phyloP scores from a whole-genome alignment of 305 asterid genomes.

The Plantago lanceolata region DNA sequence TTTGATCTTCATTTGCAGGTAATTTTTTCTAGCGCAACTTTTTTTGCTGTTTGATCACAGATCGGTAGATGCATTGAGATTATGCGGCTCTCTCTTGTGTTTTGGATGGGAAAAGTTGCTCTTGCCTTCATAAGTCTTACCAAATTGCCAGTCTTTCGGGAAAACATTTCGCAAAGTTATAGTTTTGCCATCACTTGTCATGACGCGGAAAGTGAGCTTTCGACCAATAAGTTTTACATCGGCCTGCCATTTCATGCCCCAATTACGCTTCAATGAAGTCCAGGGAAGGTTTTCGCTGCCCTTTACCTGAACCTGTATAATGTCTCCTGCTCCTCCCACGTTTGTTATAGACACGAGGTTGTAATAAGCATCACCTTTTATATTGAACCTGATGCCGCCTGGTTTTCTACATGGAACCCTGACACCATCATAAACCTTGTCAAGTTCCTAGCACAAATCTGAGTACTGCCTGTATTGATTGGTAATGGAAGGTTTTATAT shows the following conservation, averaged over 20 bases:
- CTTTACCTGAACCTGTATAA: constrained; percentile 16
- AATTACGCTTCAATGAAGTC: constrained; percentile 36
- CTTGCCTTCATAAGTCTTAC: constrained; percentile 36
- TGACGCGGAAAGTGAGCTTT: constrained; percentile 33
- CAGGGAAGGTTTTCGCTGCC: constrained; percentile 24
- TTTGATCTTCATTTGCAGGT: too few species aligned
- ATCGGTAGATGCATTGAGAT: too few species aligned
- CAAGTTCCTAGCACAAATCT: background rate
- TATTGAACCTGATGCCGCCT: constrained; percentile 29
- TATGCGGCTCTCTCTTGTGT: background rate
- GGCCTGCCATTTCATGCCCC: constrained; percentile 51
- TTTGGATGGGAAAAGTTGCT: constrained; percentile 12
- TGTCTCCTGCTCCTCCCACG: constrained; percentile 36
- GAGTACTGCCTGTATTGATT: background rate
- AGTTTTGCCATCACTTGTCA: constrained; percentile 38
- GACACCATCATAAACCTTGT: background rate
- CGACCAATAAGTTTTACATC: constrained; percentile 27
- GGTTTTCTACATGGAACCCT: constrained; percentile 34
- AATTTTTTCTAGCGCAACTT: too few species aligned
- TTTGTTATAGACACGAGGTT: constrained; percentile 25
- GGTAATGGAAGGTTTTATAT: background rate
- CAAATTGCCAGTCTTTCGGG: constrained; percentile 45
- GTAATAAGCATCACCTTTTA: constrained; percentile 24
- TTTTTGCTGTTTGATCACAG: too few species aligned
- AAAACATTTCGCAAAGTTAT: constrained; percentile 19